phyloP scores from a whole-genome alignment of 192 early-diverging fungal genomes.

The Diversispora epigaea region DNA sequence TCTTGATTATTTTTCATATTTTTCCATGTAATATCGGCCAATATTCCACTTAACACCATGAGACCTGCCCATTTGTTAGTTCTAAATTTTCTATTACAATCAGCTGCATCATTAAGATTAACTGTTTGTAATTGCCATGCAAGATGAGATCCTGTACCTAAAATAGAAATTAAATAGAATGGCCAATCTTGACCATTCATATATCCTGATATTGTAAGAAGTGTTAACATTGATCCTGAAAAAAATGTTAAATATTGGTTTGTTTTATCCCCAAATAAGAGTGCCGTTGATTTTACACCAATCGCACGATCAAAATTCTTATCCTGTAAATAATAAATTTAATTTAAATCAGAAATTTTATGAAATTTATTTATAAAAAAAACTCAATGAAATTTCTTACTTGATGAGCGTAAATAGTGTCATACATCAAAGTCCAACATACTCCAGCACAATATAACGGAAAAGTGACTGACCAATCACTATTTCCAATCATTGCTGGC shows the following conservation, averaged over 20 bases:
- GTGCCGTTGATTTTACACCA: constrained; percentile 90
- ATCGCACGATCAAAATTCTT: constrained; percentile 84
- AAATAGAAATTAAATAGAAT: constrained; percentile 71
- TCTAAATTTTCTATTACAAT: constrained; percentile 78
- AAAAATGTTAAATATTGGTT: constrained; percentile 70
- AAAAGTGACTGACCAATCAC: constrained; percentile 68
- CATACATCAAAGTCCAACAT: constrained; percentile 93
- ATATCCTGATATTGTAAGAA: constrained; percentile 73
- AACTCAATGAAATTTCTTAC: constrained; percentile 31
- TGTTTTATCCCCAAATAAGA: constrained; percentile 77
- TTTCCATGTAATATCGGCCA: constrained; percentile 53
- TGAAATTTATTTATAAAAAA: not conserved
- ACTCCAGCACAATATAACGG: constrained; percentile 86
- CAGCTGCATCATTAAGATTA: constrained; percentile 59
- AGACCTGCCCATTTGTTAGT: constrained; percentile 79
- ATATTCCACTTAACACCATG: constrained; percentile 71
- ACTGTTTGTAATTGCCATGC: constrained; percentile 80
- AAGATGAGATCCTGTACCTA: constrained; percentile 73
- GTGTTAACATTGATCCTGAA: constrained; percentile 63
- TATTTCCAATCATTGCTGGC: constrained; percentile 70
- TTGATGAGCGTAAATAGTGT: constrained; percentile 97
- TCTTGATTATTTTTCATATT: not conserved
- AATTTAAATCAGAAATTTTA: not conserved
- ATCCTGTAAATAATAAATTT: constrained; percentile 48
- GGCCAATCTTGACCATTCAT: constrained; percentile 74